Evolutionary conservation across 129 eudicot genomes (phyloP), one percentile per base, ranked within the genome.

Genomic region (Sambucus nigra): DNA sequence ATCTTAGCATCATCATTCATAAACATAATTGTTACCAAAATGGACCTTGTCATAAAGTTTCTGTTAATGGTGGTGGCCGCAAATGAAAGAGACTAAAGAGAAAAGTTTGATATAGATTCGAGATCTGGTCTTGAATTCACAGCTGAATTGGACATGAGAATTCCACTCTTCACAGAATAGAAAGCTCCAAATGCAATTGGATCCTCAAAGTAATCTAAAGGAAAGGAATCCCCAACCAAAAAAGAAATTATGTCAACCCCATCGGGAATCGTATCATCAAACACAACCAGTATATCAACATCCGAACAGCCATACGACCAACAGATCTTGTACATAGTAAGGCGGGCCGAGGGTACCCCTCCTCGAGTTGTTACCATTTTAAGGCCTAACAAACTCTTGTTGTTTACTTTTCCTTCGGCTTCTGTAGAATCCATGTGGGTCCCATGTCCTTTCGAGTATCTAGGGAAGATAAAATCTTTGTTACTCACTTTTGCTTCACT

Each of bases 21-120:
- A 69, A 53, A 54, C 49, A 8, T 27, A 15, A 29, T 40, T 39
- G 45, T 73, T 61, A 2, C 84, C 73, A 50, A 78, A 17, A 5
- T 22, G 16, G 3, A 78, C 76, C 20, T 18, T 7, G 76, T 35
- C 18, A 55, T 4, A 28, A 78, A 69, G 25, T 61, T 61, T 63
- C 76, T 56, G 21, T 70, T 69, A 3, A 74, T 74, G 48, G 66
- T 55, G 28, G 67, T 71, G n/a, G 86, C 86, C 42, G 86, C 86
- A 19, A 79, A 81, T 0, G 81, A 51, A 6, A 79, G 66, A 1
- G 63, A 23, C 86, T 81, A 79, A 6, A 81, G 86, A 1, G 86
- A 60, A 8, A 63, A 13, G 26, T 76, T 79, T 0, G 53, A 3
- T 24, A 59, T 23, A 8, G 73, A 32, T 27, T 6, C 61, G 1